Evolutionary conservation across 78 protist genomes (phyloP).

Genomic region (Capsaspora owczarzaki): DNA sequence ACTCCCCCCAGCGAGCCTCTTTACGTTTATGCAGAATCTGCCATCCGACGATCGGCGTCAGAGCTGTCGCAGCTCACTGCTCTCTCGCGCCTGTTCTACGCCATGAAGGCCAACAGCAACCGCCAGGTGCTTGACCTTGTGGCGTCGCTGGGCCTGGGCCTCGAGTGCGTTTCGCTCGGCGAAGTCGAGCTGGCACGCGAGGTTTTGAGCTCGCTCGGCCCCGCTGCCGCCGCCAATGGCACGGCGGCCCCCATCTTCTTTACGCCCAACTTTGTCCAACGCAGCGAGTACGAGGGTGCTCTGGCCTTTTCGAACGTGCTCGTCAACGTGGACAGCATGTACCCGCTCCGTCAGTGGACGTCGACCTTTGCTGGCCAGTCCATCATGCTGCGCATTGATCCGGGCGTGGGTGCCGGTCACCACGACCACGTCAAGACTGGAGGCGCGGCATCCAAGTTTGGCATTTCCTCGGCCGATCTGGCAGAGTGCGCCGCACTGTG

Average conservation of each 20-base stretch:
- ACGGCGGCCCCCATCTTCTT: background rate
- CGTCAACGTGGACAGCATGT: slow-evolving; percentile 3
- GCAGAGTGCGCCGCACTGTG: background rate
- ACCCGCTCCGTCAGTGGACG: background rate
- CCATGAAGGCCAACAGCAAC: slow-evolving; percentile 6
- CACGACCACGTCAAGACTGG: slow-evolving; percentile 11
- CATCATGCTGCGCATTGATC: background rate
- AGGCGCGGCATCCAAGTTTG: slow-evolving; percentile 4
- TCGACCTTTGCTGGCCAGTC: background rate
- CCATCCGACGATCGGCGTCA: too few species aligned
- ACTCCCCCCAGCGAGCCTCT: too few species aligned
- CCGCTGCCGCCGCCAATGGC: background rate
- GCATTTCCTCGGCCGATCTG: background rate
- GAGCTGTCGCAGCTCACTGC: background rate
- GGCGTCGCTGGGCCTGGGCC: background rate
- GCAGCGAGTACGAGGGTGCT: slow-evolving; percentile 2
- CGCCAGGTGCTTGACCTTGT: background rate
- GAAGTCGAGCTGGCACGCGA: background rate
- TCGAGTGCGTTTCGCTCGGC: slow-evolving; percentile 8
- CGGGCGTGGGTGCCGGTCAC: slow-evolving; percentile 10
- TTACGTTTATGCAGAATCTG: too few species aligned
- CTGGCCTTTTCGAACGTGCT: too few species aligned
- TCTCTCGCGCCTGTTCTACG: background rate
- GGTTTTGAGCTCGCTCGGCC: background rate
- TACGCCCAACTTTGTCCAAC: slow-evolving; percentile 12